Evolutionary conservation across 805 yeast species (phyloP), one percentile per base, ranked within the genome.

Genomic region (Starmera quercuum): DNA sequence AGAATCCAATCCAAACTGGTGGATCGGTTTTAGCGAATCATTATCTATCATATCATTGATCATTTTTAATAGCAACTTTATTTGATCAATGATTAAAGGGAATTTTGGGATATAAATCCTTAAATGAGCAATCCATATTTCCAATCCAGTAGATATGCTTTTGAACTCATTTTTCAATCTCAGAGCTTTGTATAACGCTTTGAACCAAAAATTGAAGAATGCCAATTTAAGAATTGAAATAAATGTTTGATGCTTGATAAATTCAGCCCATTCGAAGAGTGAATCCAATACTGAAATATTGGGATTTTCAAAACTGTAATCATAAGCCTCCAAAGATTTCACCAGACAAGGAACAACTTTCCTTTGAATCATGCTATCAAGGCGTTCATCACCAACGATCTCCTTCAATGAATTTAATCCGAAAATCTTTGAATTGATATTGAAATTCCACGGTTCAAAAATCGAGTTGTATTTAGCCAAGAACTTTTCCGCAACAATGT

Each of bases 331-430:
- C 12, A 17, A 29, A 31, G 33, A 25, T 20, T 29, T 25, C 6
- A 37, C 41, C 7, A 56, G 24, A 10, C 41, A 39, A 2, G 59
- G 59, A 7, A 50, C n/a, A 2, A 49, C 28, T 19, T 40, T 38
- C 17, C 37, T 29, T 12, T 39, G 44, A 5, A 61, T 32, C 14
- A 44, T 27, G 8, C 35, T 30, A 3, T 39, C 35, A 21, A 47
- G 45, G 10, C 41, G 37, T 5, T 37, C 39, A 6, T 46, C 49
- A 6, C 60, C 61, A 18, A 53, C 43, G 4, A 63, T 47, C 32
- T 61, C 64, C 16, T 52, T 44, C 51, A 66, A 61, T 6, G 56
- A 38, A 6, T 39, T 35, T 16, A 65, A 36, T 4, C 48, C 55
- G 8, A 41, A 39, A 7, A 45, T 33, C 2, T 20, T 21, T 13